phyloP scores from a whole-genome alignment of 2,329 filamentous ascomycete species.

The Exophiala spinifera region DNA sequence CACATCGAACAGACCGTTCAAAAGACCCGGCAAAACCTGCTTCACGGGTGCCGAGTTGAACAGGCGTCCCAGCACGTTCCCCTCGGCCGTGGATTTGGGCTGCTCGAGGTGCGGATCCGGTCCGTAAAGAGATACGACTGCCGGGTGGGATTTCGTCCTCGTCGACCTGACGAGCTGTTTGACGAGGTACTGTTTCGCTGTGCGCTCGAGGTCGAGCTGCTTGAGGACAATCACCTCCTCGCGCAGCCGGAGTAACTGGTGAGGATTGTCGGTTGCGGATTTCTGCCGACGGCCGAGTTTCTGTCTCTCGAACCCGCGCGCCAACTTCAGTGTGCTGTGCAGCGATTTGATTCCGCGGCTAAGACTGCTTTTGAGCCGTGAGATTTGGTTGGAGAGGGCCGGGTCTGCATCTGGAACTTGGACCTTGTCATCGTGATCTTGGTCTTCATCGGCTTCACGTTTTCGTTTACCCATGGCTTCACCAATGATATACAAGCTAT shows the following conservation, averaged over 20 bases:
- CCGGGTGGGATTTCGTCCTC: slow-evolving; percentile 51
- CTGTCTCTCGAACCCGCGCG: slow-evolving; percentile 61
- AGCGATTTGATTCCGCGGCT: slow-evolving; percentile 51
- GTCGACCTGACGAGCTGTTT: slow-evolving; percentile 58
- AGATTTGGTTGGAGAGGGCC: slow-evolving; percentile 34
- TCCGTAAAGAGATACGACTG: slow-evolving; percentile 43
- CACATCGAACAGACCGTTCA: slow-evolving; percentile 40
- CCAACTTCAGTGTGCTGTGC: slow-evolving; percentile 54
- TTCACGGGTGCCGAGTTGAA: slow-evolving; percentile 60
- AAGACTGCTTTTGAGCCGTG: slow-evolving; percentile 47
- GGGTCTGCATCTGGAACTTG: slow-evolving; percentile 21
- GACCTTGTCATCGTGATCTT: slow-evolving; percentile 1
- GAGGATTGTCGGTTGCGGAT: slow-evolving; percentile 46
- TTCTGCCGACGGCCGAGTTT: slow-evolving; percentile 61
- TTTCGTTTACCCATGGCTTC: slow-evolving; percentile 31
- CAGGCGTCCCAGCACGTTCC: slow-evolving; percentile 58
- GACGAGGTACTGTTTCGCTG: slow-evolving; percentile 54
- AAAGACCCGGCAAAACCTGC: slow-evolving; percentile 50
- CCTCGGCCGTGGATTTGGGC: slow-evolving; percentile 44
- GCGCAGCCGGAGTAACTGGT: slow-evolving; percentile 45
- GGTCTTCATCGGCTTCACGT: slow-evolving; percentile 16
- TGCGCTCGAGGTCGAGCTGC: slow-evolving; percentile 49
- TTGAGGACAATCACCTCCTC: slow-evolving; percentile 58
- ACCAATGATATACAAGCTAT: too few species aligned
- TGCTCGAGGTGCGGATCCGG: slow-evolving; percentile 38